Conservation (phyloP, 352 stramenopile species). For the Elongisporangium prolatum region DNA sequence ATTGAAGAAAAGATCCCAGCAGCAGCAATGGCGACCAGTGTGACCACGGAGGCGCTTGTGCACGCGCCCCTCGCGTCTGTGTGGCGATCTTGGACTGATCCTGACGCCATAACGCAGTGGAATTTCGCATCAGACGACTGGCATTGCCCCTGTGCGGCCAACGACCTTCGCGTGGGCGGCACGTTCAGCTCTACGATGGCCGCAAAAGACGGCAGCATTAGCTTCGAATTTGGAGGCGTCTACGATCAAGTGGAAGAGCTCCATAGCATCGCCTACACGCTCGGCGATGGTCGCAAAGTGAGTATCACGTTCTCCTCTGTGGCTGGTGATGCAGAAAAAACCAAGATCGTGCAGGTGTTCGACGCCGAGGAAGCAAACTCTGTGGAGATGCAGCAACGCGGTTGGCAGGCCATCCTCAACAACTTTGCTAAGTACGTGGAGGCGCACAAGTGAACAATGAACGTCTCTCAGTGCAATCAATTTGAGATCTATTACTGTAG, state of each 20-base stretch:
- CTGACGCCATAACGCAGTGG: not conserved
- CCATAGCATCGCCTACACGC: not conserved
- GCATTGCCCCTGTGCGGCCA: not conserved
- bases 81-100: not conserved
- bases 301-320: not conserved
- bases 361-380: not conserved
- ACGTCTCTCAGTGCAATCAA: too few relatives aligned
- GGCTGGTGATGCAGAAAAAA: not conserved
- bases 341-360: not conserved
- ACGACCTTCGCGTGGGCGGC: not conserved
- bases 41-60: not conserved
- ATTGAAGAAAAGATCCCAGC: too few relatives aligned
- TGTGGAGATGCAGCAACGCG: not conserved
- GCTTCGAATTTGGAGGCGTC: not conserved
- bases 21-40: not conserved
- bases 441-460: not conserved
- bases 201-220: not conserved
- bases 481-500: too few relatives aligned
- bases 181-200: not conserved
- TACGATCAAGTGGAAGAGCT: not conserved
- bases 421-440: not conserved
- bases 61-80: not conserved
- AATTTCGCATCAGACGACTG: not conserved
- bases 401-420: not conserved
- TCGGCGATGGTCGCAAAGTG: not conserved